These are phyloP conservation scores for Gliomastix tumulicola DNA, from an alignment of 2,329 filamentous ascomycete species.

Conservation along the genomic window DNA sequence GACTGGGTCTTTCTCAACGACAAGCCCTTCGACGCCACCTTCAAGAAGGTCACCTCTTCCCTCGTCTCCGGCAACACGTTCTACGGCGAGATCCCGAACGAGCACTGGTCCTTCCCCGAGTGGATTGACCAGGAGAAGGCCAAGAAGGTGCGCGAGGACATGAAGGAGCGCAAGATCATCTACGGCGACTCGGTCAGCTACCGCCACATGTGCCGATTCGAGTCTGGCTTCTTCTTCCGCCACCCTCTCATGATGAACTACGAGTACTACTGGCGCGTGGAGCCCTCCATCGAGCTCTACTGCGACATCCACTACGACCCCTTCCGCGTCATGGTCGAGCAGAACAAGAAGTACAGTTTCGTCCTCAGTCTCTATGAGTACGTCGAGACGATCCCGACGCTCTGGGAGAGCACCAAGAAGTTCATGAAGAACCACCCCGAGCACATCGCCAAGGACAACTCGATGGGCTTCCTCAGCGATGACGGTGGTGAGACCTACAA, in stretches of 20 bases:
- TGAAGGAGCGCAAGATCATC: conserved; percentile 92
- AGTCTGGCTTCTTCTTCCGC: conserved; percentile 98
- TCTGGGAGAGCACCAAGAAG: conserved; percentile 93
- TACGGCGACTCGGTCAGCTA: conserved; percentile 97
- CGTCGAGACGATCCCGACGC: conserved; percentile 86
- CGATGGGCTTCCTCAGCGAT: conserved; percentile 85
- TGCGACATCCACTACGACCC: conserved; percentile 95
- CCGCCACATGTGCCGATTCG: conserved; percentile 98
- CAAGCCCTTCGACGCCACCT: conserved; percentile 83
- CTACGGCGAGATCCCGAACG: conserved; percentile 81
- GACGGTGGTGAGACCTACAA: conserved; percentile 91
- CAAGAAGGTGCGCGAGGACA: conserved; percentile 83
- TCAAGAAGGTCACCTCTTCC: conserved; percentile 84
- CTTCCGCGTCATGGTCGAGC: conserved; percentile 93
- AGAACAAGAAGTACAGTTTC: conserved; percentile 98
- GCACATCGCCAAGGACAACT: conserved; percentile 77
- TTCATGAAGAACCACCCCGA: conserved; percentile 89
- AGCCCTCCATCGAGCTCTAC: conserved; percentile 92
- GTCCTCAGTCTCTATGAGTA: conserved; percentile 95
- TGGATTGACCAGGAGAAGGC: conserved; percentile 96
- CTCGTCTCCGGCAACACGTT: conserved; percentile 89
- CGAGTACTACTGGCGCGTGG: conserved; percentile 99
- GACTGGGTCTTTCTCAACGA: conserved; percentile 99
- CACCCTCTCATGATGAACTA: conserved; percentile 91
- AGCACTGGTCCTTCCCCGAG: conserved; percentile 96